Conservation (phyloP, 805 yeast genomes). For the Saccharomycopsis sp. region DNA sequence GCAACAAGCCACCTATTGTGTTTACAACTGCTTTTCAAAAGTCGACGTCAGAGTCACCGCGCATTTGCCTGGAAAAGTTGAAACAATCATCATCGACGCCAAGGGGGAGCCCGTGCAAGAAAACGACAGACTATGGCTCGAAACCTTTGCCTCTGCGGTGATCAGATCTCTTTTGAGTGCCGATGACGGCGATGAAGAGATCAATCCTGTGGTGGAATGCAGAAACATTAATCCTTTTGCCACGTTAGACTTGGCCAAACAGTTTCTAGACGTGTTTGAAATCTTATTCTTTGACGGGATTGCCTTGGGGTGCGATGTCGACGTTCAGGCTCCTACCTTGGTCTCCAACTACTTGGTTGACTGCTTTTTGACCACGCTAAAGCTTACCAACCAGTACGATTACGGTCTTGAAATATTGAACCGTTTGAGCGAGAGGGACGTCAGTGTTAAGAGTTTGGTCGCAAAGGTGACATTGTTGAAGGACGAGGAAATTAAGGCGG, state of each 20-base stretch:
- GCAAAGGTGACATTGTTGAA: constrained; percentile 46
- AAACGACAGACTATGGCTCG: constrained; percentile 44
- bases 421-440: constrained; percentile 44
- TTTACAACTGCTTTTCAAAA: constrained; percentile 54
- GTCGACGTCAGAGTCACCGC: constrained; percentile 68
- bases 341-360: constrained; percentile 67
- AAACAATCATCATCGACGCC: constrained; percentile 40
- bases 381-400: constrained; percentile 58
- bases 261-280: constrained; percentile 61
- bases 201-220: constrained; percentile 68
- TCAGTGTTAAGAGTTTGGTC: constrained; percentile 50
- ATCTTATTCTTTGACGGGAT: constrained; percentile 59
- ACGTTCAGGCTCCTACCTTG: constrained; percentile 59
- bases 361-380: constrained; percentile 57
- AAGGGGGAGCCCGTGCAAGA: constrained; percentile 52
- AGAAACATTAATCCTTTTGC: constrained; percentile 74
- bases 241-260: constrained; percentile 38
- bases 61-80: constrained; percentile 69
- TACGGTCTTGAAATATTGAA: constrained; percentile 54
- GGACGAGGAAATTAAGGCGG: constrained; percentile 56
- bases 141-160: constrained; percentile 53
- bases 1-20: constrained; percentile 61
- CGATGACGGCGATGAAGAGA: constrained; percentile 60
- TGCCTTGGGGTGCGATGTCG: constrained; percentile 58
- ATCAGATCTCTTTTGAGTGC: constrained; percentile 61